phyloP scores from a whole-genome alignment of 2,329 filamentous ascomycete species.

The Trichoderma asperellum region DNA sequence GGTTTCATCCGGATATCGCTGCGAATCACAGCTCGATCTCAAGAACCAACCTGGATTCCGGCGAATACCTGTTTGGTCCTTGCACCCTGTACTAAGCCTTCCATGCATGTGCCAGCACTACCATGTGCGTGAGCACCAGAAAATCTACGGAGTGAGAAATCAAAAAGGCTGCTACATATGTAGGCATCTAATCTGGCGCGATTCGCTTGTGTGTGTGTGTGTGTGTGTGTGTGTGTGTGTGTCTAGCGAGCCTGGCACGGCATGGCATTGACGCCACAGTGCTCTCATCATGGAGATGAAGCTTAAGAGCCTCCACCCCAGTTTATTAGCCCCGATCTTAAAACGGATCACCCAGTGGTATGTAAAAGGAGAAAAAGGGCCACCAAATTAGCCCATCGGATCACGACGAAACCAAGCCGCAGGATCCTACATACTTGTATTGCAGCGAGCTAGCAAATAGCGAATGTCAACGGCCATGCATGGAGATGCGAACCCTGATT shows the following conservation, averaged over 20 bases:
- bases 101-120: not conserved
- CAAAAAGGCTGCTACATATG: not conserved
- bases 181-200: conserved; percentile 2
- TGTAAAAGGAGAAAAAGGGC: not conserved
- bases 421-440: not conserved
- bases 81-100: not conserved
- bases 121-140: not conserved
- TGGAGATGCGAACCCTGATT: not conserved
- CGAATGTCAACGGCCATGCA: not conserved
- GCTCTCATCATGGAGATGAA: conserved; percentile 3
- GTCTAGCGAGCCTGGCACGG: conserved; percentile 5
- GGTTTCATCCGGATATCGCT: conserved; percentile 19
- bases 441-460: not conserved
- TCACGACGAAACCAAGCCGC: not conserved
- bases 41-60: not conserved
- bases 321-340: conserved; percentile 24
- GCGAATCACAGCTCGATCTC: not conserved
- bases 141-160: not conserved
- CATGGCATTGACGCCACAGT: conserved; percentile 21
- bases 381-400: not conserved
- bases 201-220: conserved; percentile 3
- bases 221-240: not conserved
- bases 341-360: conserved; percentile 5
- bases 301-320: conserved; percentile 5
- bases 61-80: conserved; percentile 9